Base-by-base conservation (phyloP, 306 rosid genomes). In the Sphenostylis stenocarpa region DNA sequence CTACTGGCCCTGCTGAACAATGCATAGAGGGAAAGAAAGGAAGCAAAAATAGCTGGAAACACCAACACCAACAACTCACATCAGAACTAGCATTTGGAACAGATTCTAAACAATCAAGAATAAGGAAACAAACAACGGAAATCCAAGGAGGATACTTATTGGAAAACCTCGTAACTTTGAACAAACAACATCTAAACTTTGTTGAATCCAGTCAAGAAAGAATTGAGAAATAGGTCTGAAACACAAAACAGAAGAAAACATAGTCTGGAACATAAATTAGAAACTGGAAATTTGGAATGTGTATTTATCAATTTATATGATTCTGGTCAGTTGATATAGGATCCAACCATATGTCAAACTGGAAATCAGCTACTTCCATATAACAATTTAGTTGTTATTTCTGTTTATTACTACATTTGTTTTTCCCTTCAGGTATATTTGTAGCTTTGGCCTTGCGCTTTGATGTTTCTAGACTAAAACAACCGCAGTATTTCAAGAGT, bases 361-460 rank as follows among this genome's bases (percentile, higher is more conserved):
- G 31, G 29, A 66, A 73, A 21, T 52, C 24, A n/a, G 44, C 63
- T 14, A 67, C 19, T 77, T 69, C 21, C 19, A 28, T 80, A 2
- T 9, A 48, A 17, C 3, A 29, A 49, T 60, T 44, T 73, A 64
- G 21, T 39, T 73, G 21, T 39, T 73, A 19, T 23, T 33, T 60
- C 28, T 67, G 29, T 70, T 13, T 71, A 44, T 41, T 53, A 60
- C 29, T 17, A 3, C 33, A 36, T 23, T 29, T 43, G 58, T 26
- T 26, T 64, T 57, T 29, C 73, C 73, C 33, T 85, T 58, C 82
- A 95, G 99, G 99, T 77, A 92, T 95, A 73, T 95, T 95, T 77
- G 99, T 95, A 15, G 99, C 99, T 1, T 73, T 95, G 86, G 99
- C 99, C 76, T 84, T 95, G 88, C 89, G 99, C 63, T 95, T 95